Evolutionary conservation across 768 basidiomycete genomes (phyloP), one percentile per base, ranked within the genome.

Genomic region (Mycena maculata): DNA sequence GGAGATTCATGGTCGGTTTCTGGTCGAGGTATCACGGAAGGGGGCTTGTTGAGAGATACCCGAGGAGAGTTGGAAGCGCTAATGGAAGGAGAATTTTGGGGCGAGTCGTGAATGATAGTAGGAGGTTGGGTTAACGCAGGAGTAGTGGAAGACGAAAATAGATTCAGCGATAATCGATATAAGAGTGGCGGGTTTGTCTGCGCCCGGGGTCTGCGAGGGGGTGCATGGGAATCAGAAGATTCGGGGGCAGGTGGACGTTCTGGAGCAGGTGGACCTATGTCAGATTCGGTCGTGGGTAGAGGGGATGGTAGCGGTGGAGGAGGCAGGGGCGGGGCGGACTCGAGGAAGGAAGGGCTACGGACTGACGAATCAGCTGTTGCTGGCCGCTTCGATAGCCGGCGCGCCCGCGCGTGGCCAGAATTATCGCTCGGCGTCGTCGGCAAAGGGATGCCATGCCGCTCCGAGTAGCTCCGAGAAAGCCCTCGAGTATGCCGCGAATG

Each of bases 171-270:
- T 68, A 92, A 77, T 45, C 92, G 88, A 74, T 89, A 90, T 41
- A 93, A 75, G 56, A 92, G 78, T 22, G 91, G 89, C 4, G 92
- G 90, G 67, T 90, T 92, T 23, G 91, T 91, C 36, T 87, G 80
- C 22, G 79, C 79, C n/a, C 83, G 82, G 23, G 77, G 77, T 63
- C 79, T 73, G 62, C 75, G 73, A 49, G 63, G 68, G 57, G 75
- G 72, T 23, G 63, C 30, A 65, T 70, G 56, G n/a, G 65, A 60
- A 63, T 69, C 67, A n/a, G 45, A 39, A 31, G 31, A 22, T 41
- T n/a, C n/a, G n/a, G 31, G 13, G 5, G 48, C 39, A 63, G 33
- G 25, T 20, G 22, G n/a, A n/a, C n/a, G n/a, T n/a, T n/a, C n/a
- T 16, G n/a, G 52, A 25, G 49, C 12, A n/a, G 5, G n/a, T n/a